A percentile compares a stretch with the other conserved stretches of the same genome.
Evolutionary conservation across 2,329 filamentous ascomycete genomes (phyloP).

Genomic region (Cercospora sp.): DNA sequence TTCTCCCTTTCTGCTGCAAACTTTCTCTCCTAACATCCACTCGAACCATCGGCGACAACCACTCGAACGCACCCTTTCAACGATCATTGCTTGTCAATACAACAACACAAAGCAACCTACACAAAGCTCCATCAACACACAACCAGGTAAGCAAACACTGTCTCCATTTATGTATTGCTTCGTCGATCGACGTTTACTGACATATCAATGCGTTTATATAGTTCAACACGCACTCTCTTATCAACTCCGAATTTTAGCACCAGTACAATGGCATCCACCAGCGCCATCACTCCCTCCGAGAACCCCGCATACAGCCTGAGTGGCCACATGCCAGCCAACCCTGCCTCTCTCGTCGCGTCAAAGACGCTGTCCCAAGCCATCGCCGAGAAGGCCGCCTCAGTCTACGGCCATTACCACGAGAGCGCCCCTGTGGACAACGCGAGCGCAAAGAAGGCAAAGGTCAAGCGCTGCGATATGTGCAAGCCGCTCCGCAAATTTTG

Average conservation of each 20-base stretch:
- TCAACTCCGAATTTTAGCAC: background rate
- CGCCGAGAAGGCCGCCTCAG: background rate
- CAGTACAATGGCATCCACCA: background rate
- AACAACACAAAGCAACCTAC: background rate
- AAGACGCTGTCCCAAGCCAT: conserved; percentile 1
- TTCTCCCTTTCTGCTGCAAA: background rate
- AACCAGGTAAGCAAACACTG: background rate
- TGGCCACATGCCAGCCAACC: background rate
- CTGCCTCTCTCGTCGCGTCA: background rate
- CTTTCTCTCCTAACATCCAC: background rate
- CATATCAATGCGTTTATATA: background rate
- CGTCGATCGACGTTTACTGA: background rate
- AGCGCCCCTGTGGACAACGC: background rate
- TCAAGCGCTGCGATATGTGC: background rate
- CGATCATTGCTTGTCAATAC: background rate
- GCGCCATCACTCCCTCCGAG: background rate
- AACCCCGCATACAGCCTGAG: background rate
- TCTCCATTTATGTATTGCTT: background rate
- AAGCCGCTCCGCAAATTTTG: background rate
- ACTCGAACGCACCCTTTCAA: background rate
- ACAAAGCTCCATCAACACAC: background rate
- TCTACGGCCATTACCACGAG: background rate
- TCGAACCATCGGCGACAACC: background rate
- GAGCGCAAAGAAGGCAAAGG: background rate
- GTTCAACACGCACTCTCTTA: background rate